Evolutionary conservation across 2,329 filamentous ascomycete species (phyloP).

Genomic region (Fusarium pseudocircinatum): DNA sequence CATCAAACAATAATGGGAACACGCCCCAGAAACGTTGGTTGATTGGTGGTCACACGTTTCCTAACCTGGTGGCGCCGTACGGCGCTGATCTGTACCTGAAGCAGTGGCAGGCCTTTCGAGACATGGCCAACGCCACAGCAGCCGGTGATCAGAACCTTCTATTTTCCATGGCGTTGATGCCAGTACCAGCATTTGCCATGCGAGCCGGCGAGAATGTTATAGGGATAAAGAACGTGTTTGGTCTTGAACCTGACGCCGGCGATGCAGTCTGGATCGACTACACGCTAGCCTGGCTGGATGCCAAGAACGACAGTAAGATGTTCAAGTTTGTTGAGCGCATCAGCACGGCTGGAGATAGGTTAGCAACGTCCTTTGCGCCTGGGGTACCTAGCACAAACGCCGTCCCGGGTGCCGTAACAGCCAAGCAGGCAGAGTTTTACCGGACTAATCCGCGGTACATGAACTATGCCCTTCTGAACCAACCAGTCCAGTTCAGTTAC

Average conservation of each 20-base stretch:
- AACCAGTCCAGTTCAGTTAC: not conserved
- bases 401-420: not conserved
- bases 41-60: not conserved
- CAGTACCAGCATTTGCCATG: not conserved
- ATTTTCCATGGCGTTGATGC: not conserved
- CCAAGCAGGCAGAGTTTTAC: not conserved
- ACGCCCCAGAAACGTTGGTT: not conserved
- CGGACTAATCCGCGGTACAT: not conserved
- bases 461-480: not conserved
- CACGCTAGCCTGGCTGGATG: not conserved
- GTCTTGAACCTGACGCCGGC: not conserved
- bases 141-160: not conserved
- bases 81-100: not conserved
- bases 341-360: not conserved
- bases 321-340: not conserved
- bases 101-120: not conserved
- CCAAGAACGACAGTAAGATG: not conserved
- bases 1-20: not conserved
- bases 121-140: not conserved
- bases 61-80: not conserved
- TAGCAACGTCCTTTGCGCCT: not conserved
- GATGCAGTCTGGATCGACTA: not conserved
- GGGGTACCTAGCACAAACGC: not conserved
- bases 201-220: not conserved
- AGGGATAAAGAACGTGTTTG: not conserved